A percentile compares a stretch with the other conserved stretches of the same genome.
Conservation (phyloP, 2,329 filamentous ascomycete genomes). For the Samsoniella hepiali region DNA sequence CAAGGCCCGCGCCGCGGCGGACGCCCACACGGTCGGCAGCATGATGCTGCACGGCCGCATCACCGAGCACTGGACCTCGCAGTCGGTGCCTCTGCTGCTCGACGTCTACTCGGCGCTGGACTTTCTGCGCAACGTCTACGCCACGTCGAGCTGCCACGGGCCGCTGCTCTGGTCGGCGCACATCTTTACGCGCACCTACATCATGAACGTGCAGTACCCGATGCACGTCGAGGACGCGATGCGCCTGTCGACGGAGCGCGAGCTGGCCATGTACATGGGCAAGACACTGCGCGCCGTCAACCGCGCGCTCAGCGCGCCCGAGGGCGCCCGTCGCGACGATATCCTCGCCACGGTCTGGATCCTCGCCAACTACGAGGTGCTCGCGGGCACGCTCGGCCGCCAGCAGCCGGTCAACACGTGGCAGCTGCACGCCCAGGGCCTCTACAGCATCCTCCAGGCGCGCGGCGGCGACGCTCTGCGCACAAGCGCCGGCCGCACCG, state of each 20-base stretch:
- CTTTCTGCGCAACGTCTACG: constrained; percentile 34
- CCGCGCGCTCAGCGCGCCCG: constrained; percentile 32
- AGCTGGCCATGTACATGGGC: constrained; percentile 35
- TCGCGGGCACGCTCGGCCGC: constrained; percentile 35
- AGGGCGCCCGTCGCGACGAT: constrained; percentile 32
- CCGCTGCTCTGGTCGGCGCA: constrained; percentile 40
- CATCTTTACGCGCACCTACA: constrained; percentile 39
- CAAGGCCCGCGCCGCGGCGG: not conserved
- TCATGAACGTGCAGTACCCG: constrained; percentile 35
- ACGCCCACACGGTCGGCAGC: not conserved
- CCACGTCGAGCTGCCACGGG: constrained; percentile 27
- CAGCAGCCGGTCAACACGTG: constrained; percentile 31
- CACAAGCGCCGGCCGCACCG: constrained; percentile 26
- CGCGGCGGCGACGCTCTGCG: constrained; percentile 30
- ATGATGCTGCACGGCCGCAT: constrained; percentile 21
- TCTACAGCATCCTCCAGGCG: constrained; percentile 36
- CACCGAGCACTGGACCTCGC: constrained; percentile 37
- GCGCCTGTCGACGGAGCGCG: constrained; percentile 27
- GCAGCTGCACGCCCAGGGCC: constrained; percentile 36
- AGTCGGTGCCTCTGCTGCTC: constrained; percentile 39
- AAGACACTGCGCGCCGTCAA: constrained; percentile 38
- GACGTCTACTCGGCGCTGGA: constrained; percentile 36
- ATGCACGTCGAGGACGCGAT: constrained; percentile 30
- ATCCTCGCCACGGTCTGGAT: constrained; percentile 41
- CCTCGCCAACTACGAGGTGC: constrained; percentile 39